Conservation (phyloP, 805 yeast species). For the Myxozyma sirexii region DNA sequence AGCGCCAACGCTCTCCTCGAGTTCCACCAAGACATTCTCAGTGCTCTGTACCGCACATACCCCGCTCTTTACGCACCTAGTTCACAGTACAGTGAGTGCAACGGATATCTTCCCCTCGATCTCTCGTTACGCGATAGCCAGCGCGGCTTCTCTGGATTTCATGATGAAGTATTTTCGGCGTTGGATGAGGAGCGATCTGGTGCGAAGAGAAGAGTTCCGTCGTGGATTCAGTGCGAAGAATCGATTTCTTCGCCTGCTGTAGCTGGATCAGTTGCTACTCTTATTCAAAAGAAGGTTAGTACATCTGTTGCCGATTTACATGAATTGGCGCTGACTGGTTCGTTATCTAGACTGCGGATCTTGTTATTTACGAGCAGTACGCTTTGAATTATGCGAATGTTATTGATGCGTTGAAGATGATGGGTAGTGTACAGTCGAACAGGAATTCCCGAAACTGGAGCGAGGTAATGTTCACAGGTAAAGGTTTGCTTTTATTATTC, state of each 20-base stretch:
- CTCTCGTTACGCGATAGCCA: constrained; percentile 7
- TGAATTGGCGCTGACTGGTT: not conserved
- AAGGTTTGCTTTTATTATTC: not conserved
- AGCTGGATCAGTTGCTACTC: constrained; percentile 22
- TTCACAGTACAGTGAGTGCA: not conserved
- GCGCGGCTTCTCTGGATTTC: constrained; percentile 14
- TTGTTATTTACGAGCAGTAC: constrained; percentile 27
- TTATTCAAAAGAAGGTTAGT: constrained; percentile 19
- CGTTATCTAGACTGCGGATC: constrained; percentile 12
- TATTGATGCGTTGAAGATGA: constrained; percentile 24
- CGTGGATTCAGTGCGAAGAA: constrained; percentile 20
- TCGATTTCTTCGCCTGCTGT: constrained; percentile 28
- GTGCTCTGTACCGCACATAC: constrained; percentile 14
- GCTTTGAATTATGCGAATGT: constrained; percentile 24
- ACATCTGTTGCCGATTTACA: not conserved
- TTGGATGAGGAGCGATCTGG: not conserved
- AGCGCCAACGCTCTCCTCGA: constrained; percentile 24
- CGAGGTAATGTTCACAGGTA: constrained; percentile 12
- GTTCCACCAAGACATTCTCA: constrained; percentile 24
- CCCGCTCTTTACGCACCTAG: constrained; percentile 29
- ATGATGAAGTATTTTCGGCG: constrained; percentile 19
- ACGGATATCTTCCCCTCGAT: constrained; percentile 5
- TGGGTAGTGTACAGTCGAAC: constrained; percentile 1
- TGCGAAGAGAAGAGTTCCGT: not conserved
- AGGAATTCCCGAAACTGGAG: constrained; percentile 24